Base-by-base conservation (phyloP, 441 rosid species). In the Syzygium syzygioides region DNA sequence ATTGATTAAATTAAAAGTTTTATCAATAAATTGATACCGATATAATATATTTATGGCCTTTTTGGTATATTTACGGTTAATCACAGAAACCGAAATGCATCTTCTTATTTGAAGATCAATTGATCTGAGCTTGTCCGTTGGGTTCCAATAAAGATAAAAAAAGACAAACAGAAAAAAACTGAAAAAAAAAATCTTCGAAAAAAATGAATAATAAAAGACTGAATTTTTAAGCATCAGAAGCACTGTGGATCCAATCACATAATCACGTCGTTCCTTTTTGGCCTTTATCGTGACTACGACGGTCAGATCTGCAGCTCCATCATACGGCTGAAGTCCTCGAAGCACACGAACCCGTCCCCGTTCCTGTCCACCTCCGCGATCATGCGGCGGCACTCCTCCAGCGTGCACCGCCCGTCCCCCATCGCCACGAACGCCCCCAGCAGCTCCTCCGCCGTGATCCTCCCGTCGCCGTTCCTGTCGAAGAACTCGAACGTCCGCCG, bases 381-480 rank as follows among this genome's bases (percentile, higher is more conserved):
- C 99, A 98, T 98, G 85, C 97, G 93, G 92, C 89, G 89, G 94
- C 99, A 96, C 45, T 98, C 99, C 28, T 94, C 98, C 64, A 98
- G 62, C 92, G 98, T 95, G 95, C 96, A 95, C 91, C 86, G 57
- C 50, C 93, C 96, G 86, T 96, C 99, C 4, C 97, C 98, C 1
- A 96, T 91, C 10, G 90, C 93, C 52, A 80, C 89, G 85, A 93
- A 96, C 1, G 93, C 95, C 28, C 91, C 88, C 28, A 90, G 57
- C 13, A 98, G 89, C 90, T 97, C 99, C 92, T 95, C 96, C 85
- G 98, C 98, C 91, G 98, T 93, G 41, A 98, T 97, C 90, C 86
- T 92, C 30, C 98, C 98, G 89, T 98, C 95, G 14, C 92, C 95
- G 92, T 98, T 97, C 54, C 94, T 86, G 90, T 98, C 99, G 26